phyloP scores from a whole-genome alignment of 164 flowering plant species.

The Vitis amurensis region DNA sequence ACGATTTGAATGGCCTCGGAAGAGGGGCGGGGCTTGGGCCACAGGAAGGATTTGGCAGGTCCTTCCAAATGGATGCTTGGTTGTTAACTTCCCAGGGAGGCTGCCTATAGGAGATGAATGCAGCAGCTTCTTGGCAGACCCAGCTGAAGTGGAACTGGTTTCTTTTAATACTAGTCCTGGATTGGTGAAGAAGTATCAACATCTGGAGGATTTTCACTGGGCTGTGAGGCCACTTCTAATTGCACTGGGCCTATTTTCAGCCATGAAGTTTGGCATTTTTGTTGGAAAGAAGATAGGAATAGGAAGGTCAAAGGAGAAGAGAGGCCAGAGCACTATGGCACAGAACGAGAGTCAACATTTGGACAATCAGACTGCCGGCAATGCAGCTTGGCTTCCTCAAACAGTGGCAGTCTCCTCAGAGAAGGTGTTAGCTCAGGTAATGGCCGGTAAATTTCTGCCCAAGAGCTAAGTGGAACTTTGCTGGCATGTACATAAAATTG shows the following conservation, averaged over 20 bases:
- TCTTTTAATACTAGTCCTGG: slow-evolving; percentile 56
- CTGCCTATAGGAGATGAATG: slow-evolving; percentile 38
- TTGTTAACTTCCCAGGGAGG: slow-evolving; percentile 76
- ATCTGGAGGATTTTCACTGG: slow-evolving; percentile 96
- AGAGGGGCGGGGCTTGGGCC: slow-evolving; percentile 61
- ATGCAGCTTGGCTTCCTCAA: slow-evolving; percentile 63
- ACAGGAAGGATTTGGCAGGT: slow-evolving; percentile 65
- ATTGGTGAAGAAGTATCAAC: slow-evolving; percentile 75
- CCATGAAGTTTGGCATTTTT: slow-evolving; percentile 63
- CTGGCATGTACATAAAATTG: background rate
- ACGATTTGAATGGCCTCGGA: slow-evolving; percentile 81
- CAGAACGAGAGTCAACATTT: slow-evolving; percentile 31
- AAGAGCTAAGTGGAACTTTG: background rate
- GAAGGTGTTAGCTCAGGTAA: slow-evolving; percentile 23
- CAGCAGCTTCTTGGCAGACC: slow-evolving; percentile 65
- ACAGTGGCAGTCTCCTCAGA: slow-evolving; percentile 57
- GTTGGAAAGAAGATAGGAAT: slow-evolving; percentile 56
- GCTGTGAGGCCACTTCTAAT: slow-evolving; percentile 79
- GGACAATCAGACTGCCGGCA: slow-evolving; percentile 43
- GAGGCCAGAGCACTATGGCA: slow-evolving; percentile 13
- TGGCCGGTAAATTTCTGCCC: slow-evolving; percentile 19
- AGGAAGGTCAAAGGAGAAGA: slow-evolving; percentile 44
- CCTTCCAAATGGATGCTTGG: slow-evolving; percentile 67
- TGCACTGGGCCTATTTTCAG: slow-evolving; percentile 75
- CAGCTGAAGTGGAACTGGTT: slow-evolving; percentile 85